Percentiles rank a stretch among this genome's conserved stretches.
Evolutionary conservation across 208 protist genomes (phyloP).

Genomic region (Crithidia acanthocephali): DNA sequence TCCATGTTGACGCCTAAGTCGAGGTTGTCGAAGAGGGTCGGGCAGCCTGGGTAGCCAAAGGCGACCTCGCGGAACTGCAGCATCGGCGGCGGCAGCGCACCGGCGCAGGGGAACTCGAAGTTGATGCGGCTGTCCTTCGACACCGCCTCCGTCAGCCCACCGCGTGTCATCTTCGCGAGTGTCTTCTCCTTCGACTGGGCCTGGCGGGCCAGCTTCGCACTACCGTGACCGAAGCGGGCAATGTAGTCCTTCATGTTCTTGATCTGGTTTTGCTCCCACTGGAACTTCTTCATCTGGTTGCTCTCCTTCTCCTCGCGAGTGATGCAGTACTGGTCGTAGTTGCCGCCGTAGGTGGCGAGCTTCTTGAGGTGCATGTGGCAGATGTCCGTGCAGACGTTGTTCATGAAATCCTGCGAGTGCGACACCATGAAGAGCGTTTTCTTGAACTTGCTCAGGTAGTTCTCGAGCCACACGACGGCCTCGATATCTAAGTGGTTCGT

Average conservation of each 20-base stretch:
- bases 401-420: conserved; percentile 98
- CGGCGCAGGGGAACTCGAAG: conserved; percentile 88
- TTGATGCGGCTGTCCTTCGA: conserved; percentile 77
- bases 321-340: conserved; percentile 96
- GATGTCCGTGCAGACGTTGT: conserved; percentile 98
- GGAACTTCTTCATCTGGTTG: conserved; percentile 97
- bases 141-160: conserved; percentile 94
- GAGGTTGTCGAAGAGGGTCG: conserved; percentile 87
- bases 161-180: conserved; percentile 94
- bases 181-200: conserved; percentile 96
- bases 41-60: conserved; percentile 92
- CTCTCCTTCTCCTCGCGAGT: conserved; percentile 93
- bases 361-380: conserved; percentile 91
- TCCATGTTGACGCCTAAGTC: conserved; percentile 96
- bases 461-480: conserved; percentile 97
- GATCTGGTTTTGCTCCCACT: conserved; percentile 97
- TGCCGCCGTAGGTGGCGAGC: conserved; percentile 94
- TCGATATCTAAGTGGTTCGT: conserved; percentile 98
- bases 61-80: conserved; percentile 94
- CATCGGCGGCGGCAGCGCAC: conserved; percentile 91
- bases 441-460: conserved; percentile 94
- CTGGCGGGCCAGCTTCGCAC: conserved; percentile 95
- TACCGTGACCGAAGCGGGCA: conserved; percentile 95
- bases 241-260: conserved; percentile 98
- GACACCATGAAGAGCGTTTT: conserved; percentile 96